Evolutionary conservation across 2,329 filamentous ascomycete species (phyloP).

Genomic region (Dothiorella sarmentorum): DNA sequence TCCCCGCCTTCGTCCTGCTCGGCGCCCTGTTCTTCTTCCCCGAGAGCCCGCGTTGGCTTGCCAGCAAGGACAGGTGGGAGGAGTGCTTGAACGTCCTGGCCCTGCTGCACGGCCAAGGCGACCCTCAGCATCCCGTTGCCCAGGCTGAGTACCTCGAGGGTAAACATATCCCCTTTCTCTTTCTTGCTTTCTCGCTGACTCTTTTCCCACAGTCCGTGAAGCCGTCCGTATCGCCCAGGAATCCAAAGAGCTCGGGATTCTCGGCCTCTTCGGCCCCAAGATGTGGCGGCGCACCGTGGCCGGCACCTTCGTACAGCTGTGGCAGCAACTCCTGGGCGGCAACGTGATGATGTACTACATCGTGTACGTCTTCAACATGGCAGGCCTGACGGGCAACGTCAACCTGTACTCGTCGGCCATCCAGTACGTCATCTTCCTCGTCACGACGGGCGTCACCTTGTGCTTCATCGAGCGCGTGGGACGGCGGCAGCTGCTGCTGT

Average conservation of each 20-base stretch:
- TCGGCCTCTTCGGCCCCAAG: conserved; percentile 17
- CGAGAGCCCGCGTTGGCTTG: conserved; percentile 65
- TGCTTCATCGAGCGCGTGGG: conserved; percentile 58
- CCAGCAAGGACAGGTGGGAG: conserved; percentile 64
- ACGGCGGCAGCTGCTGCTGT: conserved; percentile 54
- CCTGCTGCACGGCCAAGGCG: conserved; percentile 55
- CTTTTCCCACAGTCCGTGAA: conserved; percentile 6
- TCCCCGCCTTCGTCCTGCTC: conserved; percentile 40
- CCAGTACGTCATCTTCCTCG: conserved; percentile 63
- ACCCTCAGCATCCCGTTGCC: conserved; percentile 57
- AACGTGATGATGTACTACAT: conserved; percentile 48
- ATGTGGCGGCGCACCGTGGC: conserved; percentile 59
- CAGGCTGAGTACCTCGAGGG: conserved; percentile 60
- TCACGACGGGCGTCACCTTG: conserved; percentile 58
- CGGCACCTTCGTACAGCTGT: conserved; percentile 56
- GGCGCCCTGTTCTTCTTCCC: conserved; percentile 42
- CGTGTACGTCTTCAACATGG: conserved; percentile 54
- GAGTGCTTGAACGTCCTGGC: conserved; percentile 57
- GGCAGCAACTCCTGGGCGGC: conserved; percentile 49
- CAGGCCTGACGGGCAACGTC: conserved; percentile 32
- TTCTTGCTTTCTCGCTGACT: not conserved
- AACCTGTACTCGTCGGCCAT: conserved; percentile 39
- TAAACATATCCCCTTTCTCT: not conserved
- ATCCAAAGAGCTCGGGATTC: conserved; percentile 6
- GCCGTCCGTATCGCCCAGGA: conserved; percentile 15